These are phyloP conservation scores for Aureobasidium pullulans DNA, from an alignment of 2,329 filamentous ascomycete species.

Conservation along the genomic window DNA sequence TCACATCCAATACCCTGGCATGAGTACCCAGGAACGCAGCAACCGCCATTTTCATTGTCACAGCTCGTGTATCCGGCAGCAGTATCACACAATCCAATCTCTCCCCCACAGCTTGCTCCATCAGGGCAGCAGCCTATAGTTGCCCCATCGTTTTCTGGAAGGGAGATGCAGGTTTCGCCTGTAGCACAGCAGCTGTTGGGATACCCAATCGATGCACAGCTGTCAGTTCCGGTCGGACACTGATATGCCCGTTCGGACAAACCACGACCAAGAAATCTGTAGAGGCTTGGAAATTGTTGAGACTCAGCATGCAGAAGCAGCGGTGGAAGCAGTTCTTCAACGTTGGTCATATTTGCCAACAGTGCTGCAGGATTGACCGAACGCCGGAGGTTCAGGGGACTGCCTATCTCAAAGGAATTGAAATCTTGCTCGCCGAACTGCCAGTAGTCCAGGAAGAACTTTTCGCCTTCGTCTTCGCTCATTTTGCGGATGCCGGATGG, in stretches of 20 bases:
- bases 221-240: constrained; percentile 60
- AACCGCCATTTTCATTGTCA: constrained; percentile 55
- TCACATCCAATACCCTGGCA: constrained; percentile 62
- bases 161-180: constrained; percentile 58
- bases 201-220: constrained; percentile 56
- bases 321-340: constrained; percentile 38
- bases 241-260: constrained; percentile 50
- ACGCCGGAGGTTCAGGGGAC: not conserved
- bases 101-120: constrained; percentile 56
- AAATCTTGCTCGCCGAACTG: constrained; percentile 31
- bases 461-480: constrained; percentile 61
- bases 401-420: not conserved
- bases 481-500: constrained; percentile 67
- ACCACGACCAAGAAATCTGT: constrained; percentile 24
- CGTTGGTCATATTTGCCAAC: not conserved
- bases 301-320: constrained; percentile 43
- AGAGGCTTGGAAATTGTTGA: not conserved
- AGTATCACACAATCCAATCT: constrained; percentile 52
- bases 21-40: constrained; percentile 64
- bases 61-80: constrained; percentile 57
- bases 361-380: constrained; percentile 9
- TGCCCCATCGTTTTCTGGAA: constrained; percentile 56
- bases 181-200: constrained; percentile 66
- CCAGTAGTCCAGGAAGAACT: constrained; percentile 64
- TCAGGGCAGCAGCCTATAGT: constrained; percentile 68